phyloP scores from a whole-genome alignment of 176 grass and related monocot genomes.

The Oryza glumipatula region DNA sequence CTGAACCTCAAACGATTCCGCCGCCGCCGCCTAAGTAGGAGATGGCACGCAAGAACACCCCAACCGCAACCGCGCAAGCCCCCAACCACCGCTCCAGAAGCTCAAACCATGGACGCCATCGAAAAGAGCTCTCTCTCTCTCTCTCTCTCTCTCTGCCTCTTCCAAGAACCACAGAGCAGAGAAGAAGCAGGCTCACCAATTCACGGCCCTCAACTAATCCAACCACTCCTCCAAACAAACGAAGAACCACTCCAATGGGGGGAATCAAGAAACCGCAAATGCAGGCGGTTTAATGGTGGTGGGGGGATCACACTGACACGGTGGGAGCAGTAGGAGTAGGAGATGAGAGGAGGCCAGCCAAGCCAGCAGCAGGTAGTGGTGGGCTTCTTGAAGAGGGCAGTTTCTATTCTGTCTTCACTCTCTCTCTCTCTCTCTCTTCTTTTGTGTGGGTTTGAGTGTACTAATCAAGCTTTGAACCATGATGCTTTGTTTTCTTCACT shows the following conservation, averaged over 20 bases:
- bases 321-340: background rate
- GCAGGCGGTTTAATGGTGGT: conserved; percentile 47
- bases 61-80: background rate
- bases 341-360: background rate
- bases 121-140: conserved; percentile 7
- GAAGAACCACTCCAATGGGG: conserved; percentile 33
- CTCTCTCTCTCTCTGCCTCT: background rate
- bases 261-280: conserved; percentile 46
- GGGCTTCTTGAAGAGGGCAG: conserved; percentile 43
- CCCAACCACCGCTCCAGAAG: conserved; percentile 22
- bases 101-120: conserved; percentile 41
- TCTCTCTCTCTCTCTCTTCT: background rate
- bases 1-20: background rate
- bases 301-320: conserved; percentile 24
- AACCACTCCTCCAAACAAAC: conserved; percentile 53
- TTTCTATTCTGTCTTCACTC: conserved; percentile 69
- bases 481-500: background rate
- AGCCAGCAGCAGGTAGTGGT: background rate
- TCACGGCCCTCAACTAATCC: conserved; percentile 47
- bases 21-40: background rate
- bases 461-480: conserved; percentile 29
- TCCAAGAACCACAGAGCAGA: background rate
- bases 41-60: conserved; percentile 16
- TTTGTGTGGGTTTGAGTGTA: conserved; percentile 26
- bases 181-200: conserved; percentile 23